Evolutionary conservation across 192 early-diverging fungal genomes (phyloP), one percentile per base, ranked within the genome.

Genomic region (Podila horticola): DNA sequence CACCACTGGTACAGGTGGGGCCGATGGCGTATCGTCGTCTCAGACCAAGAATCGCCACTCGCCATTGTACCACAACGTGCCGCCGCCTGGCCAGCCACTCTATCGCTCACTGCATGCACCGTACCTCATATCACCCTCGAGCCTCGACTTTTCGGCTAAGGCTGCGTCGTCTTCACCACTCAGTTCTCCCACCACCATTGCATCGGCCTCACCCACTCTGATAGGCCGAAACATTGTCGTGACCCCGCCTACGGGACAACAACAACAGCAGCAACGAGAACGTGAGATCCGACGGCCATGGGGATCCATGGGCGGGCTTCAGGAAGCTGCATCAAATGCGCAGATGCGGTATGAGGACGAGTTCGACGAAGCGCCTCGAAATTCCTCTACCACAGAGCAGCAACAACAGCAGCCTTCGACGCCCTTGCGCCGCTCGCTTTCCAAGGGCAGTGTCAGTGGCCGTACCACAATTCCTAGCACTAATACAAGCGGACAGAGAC

Each of bases 81-180:
- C 75, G 17, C 75, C 75, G 17, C 75, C 75, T 36, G 75, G 75
- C 2, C 75, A 77, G 48, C 75, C 75, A n/a, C 58, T 77, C 17
- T 77, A 67, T n/a, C 26, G 69, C 19, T 77, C 75, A 19, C 10
- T 77, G 11, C 64, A 70, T 62, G 74, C 68, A 2, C 75, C 74
- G 0, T 75, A 75, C n/a, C 26, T 69, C 7, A 51, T 71, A 9
- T 77, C 75, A 1, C 75, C 75, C 26, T 60, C 62, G 10, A 66
- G 68, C 45, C 69, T 36, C 48, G 55, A 48, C 52, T 68, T 66
- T 15, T 29, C 62, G 2, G 36, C 38, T 0, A 63, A 66, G 9
- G 67, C 13, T 52, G 31, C 59, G 20, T 64, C 64, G 29, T 28
- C 26, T n/a, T 24, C 64, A 2, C 57, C 63, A 26, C 6, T 12